phyloP scores from a whole-genome alignment of 805 yeast genomes.

The Yarrowia alimentaria region DNA sequence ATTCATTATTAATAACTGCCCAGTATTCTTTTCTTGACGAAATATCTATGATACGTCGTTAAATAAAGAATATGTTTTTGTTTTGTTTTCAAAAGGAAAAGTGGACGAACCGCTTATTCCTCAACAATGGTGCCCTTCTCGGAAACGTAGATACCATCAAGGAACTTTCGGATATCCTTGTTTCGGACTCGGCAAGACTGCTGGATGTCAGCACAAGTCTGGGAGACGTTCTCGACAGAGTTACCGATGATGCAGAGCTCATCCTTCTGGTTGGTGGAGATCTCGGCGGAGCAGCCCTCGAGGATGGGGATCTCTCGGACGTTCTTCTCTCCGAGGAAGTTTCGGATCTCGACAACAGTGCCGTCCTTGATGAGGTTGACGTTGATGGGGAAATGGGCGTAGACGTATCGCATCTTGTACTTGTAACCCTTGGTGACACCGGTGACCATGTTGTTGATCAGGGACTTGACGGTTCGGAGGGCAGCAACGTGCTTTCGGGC shows the following conservation, averaged over 20 bases:
- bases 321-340: constrained; percentile 99
- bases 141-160: constrained; percentile 99
- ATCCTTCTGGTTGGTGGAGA: constrained; percentile 85
- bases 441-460: constrained; percentile 87
- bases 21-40: constrained; percentile 28
- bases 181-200: constrained; percentile 98
- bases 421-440: constrained; percentile 99
- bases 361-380: constrained; percentile 86
- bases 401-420: constrained; percentile 99
- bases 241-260: constrained; percentile 90
- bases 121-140: constrained; percentile 86
- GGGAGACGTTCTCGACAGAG: constrained; percentile 96
- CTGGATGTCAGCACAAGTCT: constrained; percentile 97
- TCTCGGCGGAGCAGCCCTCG: constrained; percentile 85
- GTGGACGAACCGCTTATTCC: constrained; percentile 44
- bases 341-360: constrained; percentile 90
- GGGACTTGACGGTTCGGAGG: constrained; percentile 96
- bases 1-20: constrained; percentile 27
- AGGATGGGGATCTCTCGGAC: constrained; percentile 83
- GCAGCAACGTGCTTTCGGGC: constrained; percentile 99
- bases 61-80: constrained; percentile 27
- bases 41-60: constrained; percentile 26
- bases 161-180: constrained; percentile 99
- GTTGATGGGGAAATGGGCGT: constrained; percentile 99
- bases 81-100: constrained; percentile 8